A percentile compares a stretch with the other conserved stretches of the same genome.
Evolutionary conservation across 2,329 filamentous ascomycete species (phyloP).

Genomic region (Neofusicoccum laricinum): DNA sequence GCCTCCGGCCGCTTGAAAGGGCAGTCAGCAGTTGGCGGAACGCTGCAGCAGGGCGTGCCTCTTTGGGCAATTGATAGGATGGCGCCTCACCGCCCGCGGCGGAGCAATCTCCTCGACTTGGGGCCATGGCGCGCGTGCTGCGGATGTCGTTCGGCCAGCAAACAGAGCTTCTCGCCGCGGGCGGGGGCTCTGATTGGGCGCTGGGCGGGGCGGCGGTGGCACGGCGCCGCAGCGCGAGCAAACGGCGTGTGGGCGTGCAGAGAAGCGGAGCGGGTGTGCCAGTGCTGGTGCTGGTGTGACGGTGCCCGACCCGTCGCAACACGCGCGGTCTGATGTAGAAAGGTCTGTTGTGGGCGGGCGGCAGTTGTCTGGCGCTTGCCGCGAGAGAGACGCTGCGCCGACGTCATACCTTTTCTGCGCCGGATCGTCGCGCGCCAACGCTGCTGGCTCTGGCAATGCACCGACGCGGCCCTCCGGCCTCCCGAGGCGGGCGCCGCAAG

Average conservation of each 20-base stretch:
- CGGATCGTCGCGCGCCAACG: conserved; percentile 3
- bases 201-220: not conserved
- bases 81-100: conserved; percentile 6
- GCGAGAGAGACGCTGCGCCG: not conserved
- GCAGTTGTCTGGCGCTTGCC: not conserved
- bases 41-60: not conserved
- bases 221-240: not conserved
- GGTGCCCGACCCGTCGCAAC: not conserved
- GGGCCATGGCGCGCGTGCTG: not conserved
- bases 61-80: conserved; percentile 1
- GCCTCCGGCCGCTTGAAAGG: not conserved
- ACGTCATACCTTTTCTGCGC: conserved; percentile 6
- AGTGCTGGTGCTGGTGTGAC: not conserved
- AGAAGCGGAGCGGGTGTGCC: not conserved
- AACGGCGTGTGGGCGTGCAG: no score
- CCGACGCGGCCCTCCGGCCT: not conserved
- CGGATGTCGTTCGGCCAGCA: not conserved
- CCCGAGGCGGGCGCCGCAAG: not conserved
- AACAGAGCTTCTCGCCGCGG: not conserved
- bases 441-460: not conserved
- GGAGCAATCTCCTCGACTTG: not conserved
- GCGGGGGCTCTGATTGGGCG: not conserved
- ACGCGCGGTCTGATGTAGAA: not conserved
- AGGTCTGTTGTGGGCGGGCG: not conserved
- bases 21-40: not conserved